Conservation (phyloP, 2,329 filamentous ascomycete species). For the Phialophora macrospora region DNA sequence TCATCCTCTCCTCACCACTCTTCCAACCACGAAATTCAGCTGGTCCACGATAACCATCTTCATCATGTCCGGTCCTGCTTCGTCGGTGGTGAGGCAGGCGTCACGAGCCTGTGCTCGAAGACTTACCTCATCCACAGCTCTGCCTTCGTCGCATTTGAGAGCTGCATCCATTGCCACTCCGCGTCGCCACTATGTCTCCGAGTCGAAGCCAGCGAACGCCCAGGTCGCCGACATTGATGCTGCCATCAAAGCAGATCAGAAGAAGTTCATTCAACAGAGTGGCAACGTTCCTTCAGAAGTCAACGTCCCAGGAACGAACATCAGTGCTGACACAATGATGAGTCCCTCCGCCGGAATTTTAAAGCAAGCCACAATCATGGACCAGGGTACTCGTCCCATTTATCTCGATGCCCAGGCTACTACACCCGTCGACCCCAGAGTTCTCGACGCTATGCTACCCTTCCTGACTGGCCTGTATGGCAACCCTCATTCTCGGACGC, state of each 20-base stretch:
- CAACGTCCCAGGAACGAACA: slow-evolving; percentile 63
- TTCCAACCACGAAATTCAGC: slow-evolving; percentile 24
- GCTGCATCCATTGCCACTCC: slow-evolving; percentile 48
- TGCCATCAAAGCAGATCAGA: slow-evolving; percentile 84
- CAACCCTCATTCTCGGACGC: slow-evolving; percentile 95
- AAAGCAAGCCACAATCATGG: slow-evolving; percentile 90
- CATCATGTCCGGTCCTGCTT: slow-evolving; percentile 68
- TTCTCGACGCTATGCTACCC: slow-evolving; percentile 95
- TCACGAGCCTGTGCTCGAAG: slow-evolving; percentile 63
- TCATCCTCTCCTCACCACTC: not conserved
- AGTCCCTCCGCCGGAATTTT: slow-evolving; percentile 83
- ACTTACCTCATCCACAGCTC: slow-evolving; percentile 48
- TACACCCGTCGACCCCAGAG: slow-evolving; percentile 90
- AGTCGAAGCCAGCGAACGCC: slow-evolving; percentile 77
- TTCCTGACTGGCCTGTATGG: slow-evolving; percentile 93
- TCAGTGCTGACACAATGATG: slow-evolving; percentile 70
- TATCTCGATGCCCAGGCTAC: slow-evolving; percentile 99
- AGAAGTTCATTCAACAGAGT: slow-evolving; percentile 69
- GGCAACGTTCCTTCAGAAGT: slow-evolving; percentile 61
- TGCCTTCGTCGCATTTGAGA: slow-evolving; percentile 44
- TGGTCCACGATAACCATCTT: slow-evolving; percentile 18
- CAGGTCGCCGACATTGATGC: slow-evolving; percentile 77
- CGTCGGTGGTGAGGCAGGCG: slow-evolving; percentile 75
- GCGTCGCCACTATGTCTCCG: slow-evolving; percentile 77
- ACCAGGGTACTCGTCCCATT: slow-evolving; percentile 89